phyloP scores from a whole-genome alignment of 2,329 filamentous ascomycete species.

The Fonsecaea pedrosoi region DNA sequence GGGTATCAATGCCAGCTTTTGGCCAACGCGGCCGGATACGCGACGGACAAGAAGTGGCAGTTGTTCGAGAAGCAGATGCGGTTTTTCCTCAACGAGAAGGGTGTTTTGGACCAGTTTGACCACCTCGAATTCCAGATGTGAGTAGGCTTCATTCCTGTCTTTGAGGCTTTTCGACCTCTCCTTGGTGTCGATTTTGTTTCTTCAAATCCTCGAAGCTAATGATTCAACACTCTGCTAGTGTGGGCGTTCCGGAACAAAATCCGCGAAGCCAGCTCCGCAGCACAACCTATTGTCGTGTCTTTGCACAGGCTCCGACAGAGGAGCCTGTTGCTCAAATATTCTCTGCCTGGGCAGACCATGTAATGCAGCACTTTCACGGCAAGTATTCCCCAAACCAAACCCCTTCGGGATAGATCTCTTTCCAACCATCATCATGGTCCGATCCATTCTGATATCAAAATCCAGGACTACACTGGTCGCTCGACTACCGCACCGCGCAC shows the following conservation, averaged over 20 bases:
- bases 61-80: constrained; percentile 41
- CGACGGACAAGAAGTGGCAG: constrained; percentile 57
- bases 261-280: constrained; percentile 50
- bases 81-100: constrained; percentile 49
- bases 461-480: constrained; percentile 47
- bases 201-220: background rate
- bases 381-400: background rate
- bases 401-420: background rate
- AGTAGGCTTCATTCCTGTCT: background rate
- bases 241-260: constrained; percentile 50
- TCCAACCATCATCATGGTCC: background rate
- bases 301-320: constrained; percentile 47
- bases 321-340: constrained; percentile 28
- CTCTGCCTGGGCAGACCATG: constrained; percentile 29
- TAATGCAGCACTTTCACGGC: constrained; percentile 55
- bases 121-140: constrained; percentile 54
- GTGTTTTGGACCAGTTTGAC: constrained; percentile 51
- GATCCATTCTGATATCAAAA: background rate
- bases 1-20: constrained; percentile 57
- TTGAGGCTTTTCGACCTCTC: background rate
- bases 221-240: constrained; percentile 29
- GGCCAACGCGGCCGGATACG: constrained; percentile 57
- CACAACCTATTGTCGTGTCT: constrained; percentile 56
- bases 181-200: background rate
- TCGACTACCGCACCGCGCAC: constrained; percentile 51